Evolutionary conservation across 2,329 filamentous ascomycete genomes (phyloP), one percentile per base, ranked within the genome.

Genomic region (Canariomyces notabilis): DNA sequence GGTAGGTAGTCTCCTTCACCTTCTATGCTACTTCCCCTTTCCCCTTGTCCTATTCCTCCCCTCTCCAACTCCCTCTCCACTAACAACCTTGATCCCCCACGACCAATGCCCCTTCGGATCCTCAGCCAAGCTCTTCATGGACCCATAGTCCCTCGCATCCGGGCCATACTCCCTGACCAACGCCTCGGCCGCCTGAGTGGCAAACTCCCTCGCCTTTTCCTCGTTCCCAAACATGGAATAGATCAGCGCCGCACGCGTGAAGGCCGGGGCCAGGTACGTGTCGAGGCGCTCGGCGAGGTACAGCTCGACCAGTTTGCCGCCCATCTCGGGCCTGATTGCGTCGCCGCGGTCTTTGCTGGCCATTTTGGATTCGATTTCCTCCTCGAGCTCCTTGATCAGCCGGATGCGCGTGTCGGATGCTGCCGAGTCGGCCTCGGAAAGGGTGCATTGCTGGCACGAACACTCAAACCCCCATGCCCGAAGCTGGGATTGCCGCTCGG

Each of bases 161-260:
- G 56, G 53, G 0, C 67, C 66, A 4, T 54, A 56, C 54, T 69
- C 67, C 5, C 62, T 53, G 23, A 51, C 53, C 22, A 67, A 23
- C 8, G 64, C 65, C 5, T 55, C 62, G 2, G 54, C 59, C 2
- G 67, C 68, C 31, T 53, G 40, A 1, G n/a, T 18, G 2, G 67
- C 67, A 46, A 63, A 66, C 43, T 56, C 53, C 2, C 42, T 52
- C 1, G 65, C 61, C 46, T 57, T 56, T 26, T 56, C 57, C 47
- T 62, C 62, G 22, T 63, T 57, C 11, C 62, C 66, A 46, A 68
- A 65, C 42, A 68, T 58, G 9, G 63, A 62, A 31, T 58, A 66
- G 36, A 68, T 65, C n/a, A 70, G 56, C 15, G 68, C 68, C 1
- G 67, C 67, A 1, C 63, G 56, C 2, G 64, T 65, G 44, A 66